Evolutionary conservation across 352 stramenopile species (phyloP).

Genomic region (Globisporangium iwayamae): DNA sequence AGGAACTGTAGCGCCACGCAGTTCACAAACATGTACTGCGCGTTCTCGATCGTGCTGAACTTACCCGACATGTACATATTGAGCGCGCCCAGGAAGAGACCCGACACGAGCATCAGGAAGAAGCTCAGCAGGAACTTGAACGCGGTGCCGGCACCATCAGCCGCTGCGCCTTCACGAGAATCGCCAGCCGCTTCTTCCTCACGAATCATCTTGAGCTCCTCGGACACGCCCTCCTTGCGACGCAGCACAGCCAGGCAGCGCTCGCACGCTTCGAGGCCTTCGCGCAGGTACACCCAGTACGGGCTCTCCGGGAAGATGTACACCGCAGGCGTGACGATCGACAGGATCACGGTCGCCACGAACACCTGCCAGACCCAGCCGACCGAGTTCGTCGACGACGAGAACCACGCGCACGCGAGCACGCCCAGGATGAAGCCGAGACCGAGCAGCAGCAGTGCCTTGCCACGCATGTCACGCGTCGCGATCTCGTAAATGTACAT

Average conservation of each 20-base stretch:
- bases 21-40: slow-evolving; percentile 81
- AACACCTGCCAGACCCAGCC: slow-evolving; percentile 87
- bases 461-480: slow-evolving; percentile 78
- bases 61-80: slow-evolving; percentile 75
- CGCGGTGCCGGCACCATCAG: slow-evolving; percentile 26
- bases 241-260: slow-evolving; percentile 65
- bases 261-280: slow-evolving; percentile 73
- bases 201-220: slow-evolving; percentile 76
- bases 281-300: slow-evolving; percentile 81
- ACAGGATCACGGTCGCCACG: slow-evolving; percentile 70
- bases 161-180: slow-evolving; percentile 23
- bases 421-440: slow-evolving; percentile 68
- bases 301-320: slow-evolving; percentile 86
- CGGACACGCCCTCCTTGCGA: slow-evolving; percentile 68
- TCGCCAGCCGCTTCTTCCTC: slow-evolving; percentile 52
- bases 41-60: slow-evolving; percentile 54
- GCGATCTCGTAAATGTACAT: slow-evolving; percentile 88
- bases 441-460: slow-evolving; percentile 70
- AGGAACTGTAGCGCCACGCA: slow-evolving; percentile 64
- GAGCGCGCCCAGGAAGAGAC: slow-evolving; percentile 55
- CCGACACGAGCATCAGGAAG: slow-evolving; percentile 66
- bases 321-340: slow-evolving; percentile 72
- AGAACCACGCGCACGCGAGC: slow-evolving; percentile 62
- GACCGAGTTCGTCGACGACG: slow-evolving; percentile 61
- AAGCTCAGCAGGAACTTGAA: slow-evolving; percentile 73